Percentiles rank a stretch among this genome's conserved stretches.
These are phyloP conservation scores for Fusarium chaquense DNA, from an alignment of 2,329 filamentous ascomycete genomes.

Conservation along the genomic window DNA sequence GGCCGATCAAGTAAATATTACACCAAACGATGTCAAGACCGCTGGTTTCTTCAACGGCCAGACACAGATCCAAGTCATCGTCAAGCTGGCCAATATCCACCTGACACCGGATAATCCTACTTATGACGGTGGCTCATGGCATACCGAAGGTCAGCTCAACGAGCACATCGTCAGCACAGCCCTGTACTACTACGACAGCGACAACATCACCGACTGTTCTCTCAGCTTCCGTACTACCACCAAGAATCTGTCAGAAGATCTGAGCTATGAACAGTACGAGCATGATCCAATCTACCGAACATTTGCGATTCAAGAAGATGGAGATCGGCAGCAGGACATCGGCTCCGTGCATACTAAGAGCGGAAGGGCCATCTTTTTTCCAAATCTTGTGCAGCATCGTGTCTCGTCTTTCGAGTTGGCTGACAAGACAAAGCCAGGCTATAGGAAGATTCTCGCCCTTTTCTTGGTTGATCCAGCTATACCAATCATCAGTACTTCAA, in stretches of 20 bases:
- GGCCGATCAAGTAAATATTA: background rate
- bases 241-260: background rate
- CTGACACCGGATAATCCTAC: background rate
- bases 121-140: conserved; percentile 20
- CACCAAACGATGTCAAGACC: background rate
- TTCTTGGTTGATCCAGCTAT: background rate
- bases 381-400: background rate
- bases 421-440: background rate
- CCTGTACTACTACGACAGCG: conserved; percentile 18
- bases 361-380: background rate
- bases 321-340: background rate
- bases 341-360: background rate
- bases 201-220: conserved; percentile 16
- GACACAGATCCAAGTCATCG: conserved; percentile 2
- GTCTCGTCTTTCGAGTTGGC: background rate
- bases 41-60: background rate
- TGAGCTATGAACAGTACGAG: background rate
- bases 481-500: background rate
- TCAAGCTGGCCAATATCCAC: conserved; percentile 20
- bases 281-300: background rate
- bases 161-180: conserved; percentile 19
- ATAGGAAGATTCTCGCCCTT: background rate
- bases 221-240: background rate
- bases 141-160: conserved; percentile 11
- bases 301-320: background rate